phyloP scores from a whole-genome alignment of 2,329 filamentous ascomycete species.

The Chaetothyriales sp. region DNA sequence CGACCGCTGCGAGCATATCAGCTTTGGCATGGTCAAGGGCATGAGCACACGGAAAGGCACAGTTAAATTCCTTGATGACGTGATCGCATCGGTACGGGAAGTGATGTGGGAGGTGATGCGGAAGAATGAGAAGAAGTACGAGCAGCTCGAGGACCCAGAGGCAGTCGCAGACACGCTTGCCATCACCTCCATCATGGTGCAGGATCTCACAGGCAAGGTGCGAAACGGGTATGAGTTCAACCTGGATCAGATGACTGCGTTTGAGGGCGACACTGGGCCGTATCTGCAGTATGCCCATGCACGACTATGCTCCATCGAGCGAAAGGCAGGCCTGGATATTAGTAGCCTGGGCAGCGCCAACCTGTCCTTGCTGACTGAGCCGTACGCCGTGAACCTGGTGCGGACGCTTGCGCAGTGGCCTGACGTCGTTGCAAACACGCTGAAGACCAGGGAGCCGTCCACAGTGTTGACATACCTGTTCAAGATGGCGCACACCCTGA shows the following conservation, averaged over 20 bases:
- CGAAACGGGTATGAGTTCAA: constrained; percentile 53
- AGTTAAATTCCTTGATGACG: constrained; percentile 60
- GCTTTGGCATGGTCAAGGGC: constrained; percentile 51
- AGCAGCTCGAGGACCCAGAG: constrained; percentile 70
- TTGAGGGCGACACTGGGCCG: constrained; percentile 51
- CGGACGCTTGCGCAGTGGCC: constrained; percentile 49
- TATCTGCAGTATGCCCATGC: constrained; percentile 52
- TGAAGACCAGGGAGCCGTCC: constrained; percentile 51
- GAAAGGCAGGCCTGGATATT: constrained; percentile 36
- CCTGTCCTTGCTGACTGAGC: constrained; percentile 45
- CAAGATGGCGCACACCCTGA: constrained; percentile 49
- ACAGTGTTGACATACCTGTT: constrained; percentile 53
- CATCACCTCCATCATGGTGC: constrained; percentile 92
- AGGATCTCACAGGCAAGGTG: constrained; percentile 89
- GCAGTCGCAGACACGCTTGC: constrained; percentile 74
- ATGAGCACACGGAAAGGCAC: constrained; percentile 54
- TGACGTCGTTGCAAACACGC: constrained; percentile 47
- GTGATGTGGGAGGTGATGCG: constrained; percentile 98
- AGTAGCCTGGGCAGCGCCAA: constrained; percentile 40
- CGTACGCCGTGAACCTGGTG: constrained; percentile 46
- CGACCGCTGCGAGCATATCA: constrained; percentile 46
- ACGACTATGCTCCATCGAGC: constrained; percentile 42
- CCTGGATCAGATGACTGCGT: constrained; percentile 49
- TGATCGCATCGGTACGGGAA: constrained; percentile 65
- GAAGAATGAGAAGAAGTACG: constrained; percentile 79